Conservation (phyloP, 345 rosid species). For the Turritis glabra region DNA sequence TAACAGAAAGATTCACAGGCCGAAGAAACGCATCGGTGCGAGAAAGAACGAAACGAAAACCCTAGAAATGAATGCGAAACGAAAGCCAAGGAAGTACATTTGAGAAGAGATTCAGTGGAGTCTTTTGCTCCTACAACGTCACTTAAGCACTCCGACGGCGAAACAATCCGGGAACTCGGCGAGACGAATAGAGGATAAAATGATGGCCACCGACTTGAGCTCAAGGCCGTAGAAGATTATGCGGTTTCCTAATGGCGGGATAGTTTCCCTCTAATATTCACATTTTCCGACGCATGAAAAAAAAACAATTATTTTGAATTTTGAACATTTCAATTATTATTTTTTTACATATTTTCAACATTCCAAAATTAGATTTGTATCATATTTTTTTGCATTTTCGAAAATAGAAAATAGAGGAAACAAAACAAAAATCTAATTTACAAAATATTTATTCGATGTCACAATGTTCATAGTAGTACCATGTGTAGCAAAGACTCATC, state of each 20-base stretch:
- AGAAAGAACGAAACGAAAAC: slow-evolving; percentile 17
- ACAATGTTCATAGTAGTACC: not conserved
- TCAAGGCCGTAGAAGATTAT: not conserved
- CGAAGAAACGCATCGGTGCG: slow-evolving; percentile 8
- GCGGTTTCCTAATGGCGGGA: slow-evolving; percentile 37
- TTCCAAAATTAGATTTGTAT: not conserved
- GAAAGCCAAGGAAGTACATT: slow-evolving; percentile 4
- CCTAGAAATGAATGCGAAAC: slow-evolving; percentile 30
- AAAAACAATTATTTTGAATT: not conserved
- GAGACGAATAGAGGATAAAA: not conserved
- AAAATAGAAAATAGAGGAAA: not conserved
- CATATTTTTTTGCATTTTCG: not conserved
- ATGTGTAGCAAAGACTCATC: not conserved
- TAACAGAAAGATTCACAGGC: not conserved
- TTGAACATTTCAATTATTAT: not conserved
- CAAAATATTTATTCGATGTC: slow-evolving; percentile 26
- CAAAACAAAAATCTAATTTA: slow-evolving; percentile 17
- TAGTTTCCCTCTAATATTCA: slow-evolving; percentile 30
- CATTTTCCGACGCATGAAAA: not conserved
- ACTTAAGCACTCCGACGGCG: not conserved
- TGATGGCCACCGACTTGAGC: not conserved
- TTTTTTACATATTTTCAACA: not conserved
- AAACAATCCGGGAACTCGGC: not conserved
- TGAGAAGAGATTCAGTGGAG: not conserved
- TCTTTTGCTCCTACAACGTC: not conserved